Base-by-base conservation (phyloP, 331 rosid species). In the Acacia concinna region DNA sequence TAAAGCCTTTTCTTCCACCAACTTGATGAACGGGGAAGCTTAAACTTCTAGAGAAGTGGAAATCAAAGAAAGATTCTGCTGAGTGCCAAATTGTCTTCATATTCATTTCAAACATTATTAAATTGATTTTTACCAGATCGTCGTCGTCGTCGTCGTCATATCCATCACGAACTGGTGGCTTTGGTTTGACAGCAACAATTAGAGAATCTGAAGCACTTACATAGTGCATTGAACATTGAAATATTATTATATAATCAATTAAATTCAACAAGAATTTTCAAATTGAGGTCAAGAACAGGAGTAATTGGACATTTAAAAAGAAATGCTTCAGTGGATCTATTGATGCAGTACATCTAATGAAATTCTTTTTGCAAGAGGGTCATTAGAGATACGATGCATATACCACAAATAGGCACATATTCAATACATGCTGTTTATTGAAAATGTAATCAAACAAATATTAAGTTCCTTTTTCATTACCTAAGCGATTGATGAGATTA, bases 111-210 rank as follows among this genome's bases (percentile, higher is more conserved):
- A 25, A 75, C 59, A 60, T 35, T 65, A 83, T 35, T 47, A 14
- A 79, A 68, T 75, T 60, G 59, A 56, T 34, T 65, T 3, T 81
- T 91, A 95, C 99, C 97, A 95, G 84, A 83, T 95, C 97, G 15
- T 91, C 98, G 38, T 95, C 94, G 0, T 88, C 91, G 0, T 92
- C 93, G 0, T 90, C 90, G 20, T 91, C 97, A 76, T 80, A 79
- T 81, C 84, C 92, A 68, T 86, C 88, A 64, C 78, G 88, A 70
- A 85, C 88, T 4, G 99, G 98, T 38, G 96, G 92, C 88, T 86
- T 95, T 70, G 99, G 99, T 84, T 91, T 95, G 71, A 95, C 96
- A 79, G 94, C 98, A 85, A 93, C 96, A 76, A 90, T 89, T 72
- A 93, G 79, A 70, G 92, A 83, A 87, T 95, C 98, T 95, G 68